These are phyloP conservation scores for Paecilomyces dactylethromorphus DNA, from an alignment of 2,329 filamentous ascomycete species.

Conservation along the genomic window DNA sequence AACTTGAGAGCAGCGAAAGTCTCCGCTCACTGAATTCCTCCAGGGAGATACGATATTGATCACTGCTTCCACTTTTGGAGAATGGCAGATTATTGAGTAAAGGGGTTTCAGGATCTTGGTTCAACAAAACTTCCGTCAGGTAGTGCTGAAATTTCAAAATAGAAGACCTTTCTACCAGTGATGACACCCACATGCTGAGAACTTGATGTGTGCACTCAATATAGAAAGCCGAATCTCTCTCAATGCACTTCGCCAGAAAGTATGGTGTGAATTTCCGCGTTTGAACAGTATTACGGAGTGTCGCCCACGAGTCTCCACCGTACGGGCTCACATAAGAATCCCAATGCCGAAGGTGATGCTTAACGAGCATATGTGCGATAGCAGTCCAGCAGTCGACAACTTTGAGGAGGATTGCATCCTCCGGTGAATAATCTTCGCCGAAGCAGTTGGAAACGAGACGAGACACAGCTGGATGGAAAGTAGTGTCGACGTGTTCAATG, in stretches of 20 bases:
- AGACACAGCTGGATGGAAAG: conserved; percentile 44
- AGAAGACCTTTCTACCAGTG: conserved; percentile 53
- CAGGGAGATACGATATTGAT: conserved; percentile 42
- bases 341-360: conserved; percentile 46
- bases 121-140: conserved; percentile 49
- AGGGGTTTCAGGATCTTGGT: conserved; percentile 37
- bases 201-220: conserved; percentile 43
- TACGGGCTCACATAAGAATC: conserved; percentile 51
- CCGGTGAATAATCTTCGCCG: conserved; percentile 49
- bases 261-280: conserved; percentile 42
- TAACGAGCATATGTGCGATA: conserved; percentile 42
- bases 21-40: conserved; percentile 50
- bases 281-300: conserved; percentile 40
- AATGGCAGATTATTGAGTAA: conserved; percentile 56
- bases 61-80: conserved; percentile 28
- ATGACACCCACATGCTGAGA: conserved; percentile 48
- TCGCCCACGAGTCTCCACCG: conserved; percentile 43
- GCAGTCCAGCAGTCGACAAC: conserved; percentile 51
- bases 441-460: conserved; percentile 56
- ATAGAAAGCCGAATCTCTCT: conserved; percentile 35
- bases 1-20: conserved; percentile 48
- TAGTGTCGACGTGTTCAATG: conserved; percentile 31
- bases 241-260: conserved; percentile 40
- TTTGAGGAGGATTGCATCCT: conserved; percentile 48
- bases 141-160: conserved; percentile 56